Base-by-base conservation (phyloP, 495 filamentous ascomycete genomes). In the Aspergillus nidulans region DNA sequence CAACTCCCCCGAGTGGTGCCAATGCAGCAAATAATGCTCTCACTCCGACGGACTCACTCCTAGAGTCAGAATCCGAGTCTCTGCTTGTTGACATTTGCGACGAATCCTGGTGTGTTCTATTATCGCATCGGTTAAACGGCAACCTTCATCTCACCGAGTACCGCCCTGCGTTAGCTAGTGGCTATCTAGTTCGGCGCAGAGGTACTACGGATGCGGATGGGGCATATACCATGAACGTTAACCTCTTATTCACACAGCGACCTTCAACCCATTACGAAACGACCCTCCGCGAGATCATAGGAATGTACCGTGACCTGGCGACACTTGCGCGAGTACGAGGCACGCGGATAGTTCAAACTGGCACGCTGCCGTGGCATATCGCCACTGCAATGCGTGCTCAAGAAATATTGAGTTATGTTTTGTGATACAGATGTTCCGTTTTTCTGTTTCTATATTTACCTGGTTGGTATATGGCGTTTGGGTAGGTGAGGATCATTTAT, bases 341-440 rank as follows among this genome's bases (percentile, higher is more conserved):
- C 4, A 75, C 88, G 40, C 75, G 83, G 47, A 81, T 84, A 43
- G 74, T 76, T 18, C 83, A 83, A 43, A 70, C 67, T 21, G 85
- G 86, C 53, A 79, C 85, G 0, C 65, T 91, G 59, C 92, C 92
- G 20, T 92, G 89, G 87, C 91, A 97, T 78, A 77, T 97, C 56
- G 87, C 83, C 23, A 87, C 83, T n/a, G 91, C 85, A 26, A 77
- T 86, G 60, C 85, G 86, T 67, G 88, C 69, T 19, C 75, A 77
- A 44, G 70, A 75, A 61, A 61, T 76, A 21, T 47, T 77, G 53
- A 77, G 75, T 56, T 74, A 74, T 66, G 67, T 73, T 62, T 61
- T 77, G 53, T 77, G 55, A 72, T 52, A 36, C 36, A 43, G 25
- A 49, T 10, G 38, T 40, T 45, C 49, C 6, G 49, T 20, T 50